Evolutionary conservation across 2,329 filamentous ascomycete genomes (phyloP), one percentile per base, ranked within the genome.

Genomic region (Scytalidium sp.): DNA sequence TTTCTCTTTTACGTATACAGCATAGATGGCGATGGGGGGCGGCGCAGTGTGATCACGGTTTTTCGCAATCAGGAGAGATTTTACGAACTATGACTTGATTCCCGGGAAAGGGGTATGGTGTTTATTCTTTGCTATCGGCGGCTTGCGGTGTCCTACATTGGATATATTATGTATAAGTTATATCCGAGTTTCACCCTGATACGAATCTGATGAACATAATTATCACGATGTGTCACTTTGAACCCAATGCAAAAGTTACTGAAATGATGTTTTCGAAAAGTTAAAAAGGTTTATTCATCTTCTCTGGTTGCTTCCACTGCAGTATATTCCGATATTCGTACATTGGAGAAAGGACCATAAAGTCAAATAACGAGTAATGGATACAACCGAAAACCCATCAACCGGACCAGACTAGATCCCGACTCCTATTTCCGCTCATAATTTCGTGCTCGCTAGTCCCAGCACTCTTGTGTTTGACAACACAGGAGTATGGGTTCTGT

Each of bases 231-330:
- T 27, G n/a, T n/a, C n/a, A n/a, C n/a, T n/a, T n/a, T n/a, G n/a
- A n/a, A n/a, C 25, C 7, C 25, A 27, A 7, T 7, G 25, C 25
- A 27, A 27, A 13, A 27, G 25, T 27, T 27, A 7, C 25, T n/a
- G n/a, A n/a, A n/a, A n/a, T n/a, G 25, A 27, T 13, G 7, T 36
- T 9, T 5, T 36, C 15, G 13, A 36, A 15, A n/a, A 6, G 5
- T 36, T 4, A 36, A 36, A 36, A 36, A n/a, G n/a, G 32, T 15
- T n/a, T n/a, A 4, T 15, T 36, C 15, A 36, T 36, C 32, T 9
- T 36, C 15, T 36, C 32, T 36, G 32, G 17, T 36, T n/a, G 32
- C 17, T 36, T 36, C 32, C 32, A 36, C 15, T 55, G 52, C 53
- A 49, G 45, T 49, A 41, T 39, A 44, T 41, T 27, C 25, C 32